Conservation (phyloP, 345 rosid genomes). For the Syzygium aqueum region DNA sequence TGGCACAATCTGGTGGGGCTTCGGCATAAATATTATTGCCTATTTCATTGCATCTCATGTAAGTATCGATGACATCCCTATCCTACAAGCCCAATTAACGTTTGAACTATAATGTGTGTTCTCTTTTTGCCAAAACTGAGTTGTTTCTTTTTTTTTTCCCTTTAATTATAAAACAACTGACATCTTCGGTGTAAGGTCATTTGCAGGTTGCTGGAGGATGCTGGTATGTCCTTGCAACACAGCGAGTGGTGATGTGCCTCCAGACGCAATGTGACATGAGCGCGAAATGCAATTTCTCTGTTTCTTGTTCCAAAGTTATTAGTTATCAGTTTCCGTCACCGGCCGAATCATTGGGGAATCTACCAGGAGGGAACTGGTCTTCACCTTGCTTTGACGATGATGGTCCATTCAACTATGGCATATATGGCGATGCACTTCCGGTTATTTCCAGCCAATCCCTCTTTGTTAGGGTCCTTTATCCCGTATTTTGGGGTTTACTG, state of each 20-base stretch:
- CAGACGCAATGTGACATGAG: conserved; percentile 14
- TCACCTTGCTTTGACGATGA: conserved; percentile 27
- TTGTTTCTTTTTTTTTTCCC: background rate
- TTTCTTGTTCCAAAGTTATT: conserved; percentile 33
- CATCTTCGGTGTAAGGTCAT: too few relatives aligned
- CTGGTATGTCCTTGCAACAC: conserved; percentile 54
- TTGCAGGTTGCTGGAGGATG: conserved; percentile 56
- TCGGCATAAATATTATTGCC: conserved; percentile 42
- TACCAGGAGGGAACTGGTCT: background rate
- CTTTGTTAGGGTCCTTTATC: conserved; percentile 47
- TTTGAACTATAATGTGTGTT: background rate
- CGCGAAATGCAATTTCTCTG: conserved; percentile 15
- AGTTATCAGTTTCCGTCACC: conserved; percentile 20
- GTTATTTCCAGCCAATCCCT: conserved; percentile 43
- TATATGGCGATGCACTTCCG: conserved; percentile 42
- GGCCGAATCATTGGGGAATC: background rate
- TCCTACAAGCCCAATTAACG: background rate
- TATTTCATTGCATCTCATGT: conserved; percentile 57
- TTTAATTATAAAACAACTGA: background rate
- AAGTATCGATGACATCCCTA: background rate
- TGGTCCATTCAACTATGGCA: conserved; percentile 44
- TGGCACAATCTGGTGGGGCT: conserved; percentile 41
- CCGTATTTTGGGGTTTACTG: conserved; percentile 61
- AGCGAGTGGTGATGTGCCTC: conserved; percentile 37
- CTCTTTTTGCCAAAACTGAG: background rate